phyloP scores from a whole-genome alignment of 306 rosid genomes.

The Urtica urens region DNA sequence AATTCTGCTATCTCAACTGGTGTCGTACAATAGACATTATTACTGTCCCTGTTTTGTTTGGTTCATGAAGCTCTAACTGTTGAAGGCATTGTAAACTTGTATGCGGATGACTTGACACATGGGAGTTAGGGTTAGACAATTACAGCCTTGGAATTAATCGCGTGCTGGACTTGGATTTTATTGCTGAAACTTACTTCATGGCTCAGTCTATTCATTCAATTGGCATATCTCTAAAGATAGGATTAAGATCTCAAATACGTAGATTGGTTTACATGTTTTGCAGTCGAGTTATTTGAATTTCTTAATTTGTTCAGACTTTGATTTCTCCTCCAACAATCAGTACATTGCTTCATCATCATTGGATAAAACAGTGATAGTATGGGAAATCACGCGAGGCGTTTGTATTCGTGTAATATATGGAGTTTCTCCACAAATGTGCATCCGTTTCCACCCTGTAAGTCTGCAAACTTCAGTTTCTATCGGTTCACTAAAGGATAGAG shows the following conservation, averaged over 20 bases:
- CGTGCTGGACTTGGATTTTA: too few relatives aligned
- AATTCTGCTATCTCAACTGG: conserved; percentile 30
- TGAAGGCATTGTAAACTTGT: not conserved
- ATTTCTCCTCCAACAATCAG: conserved; percentile 90
- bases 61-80: conserved; percentile 1
- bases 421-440: conserved; percentile 78
- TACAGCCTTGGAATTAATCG: too few relatives aligned
- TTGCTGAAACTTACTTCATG: too few relatives aligned
- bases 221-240: not conserved
- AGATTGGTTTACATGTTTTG: not conserved
- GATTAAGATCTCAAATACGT: not conserved
- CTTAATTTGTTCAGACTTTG: conserved; percentile 65
- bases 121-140: too few relatives aligned
- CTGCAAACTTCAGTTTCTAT: conserved; percentile 6
- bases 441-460: conserved; percentile 98
- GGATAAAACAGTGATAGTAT: conserved; percentile 94
- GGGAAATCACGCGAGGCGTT: conserved; percentile 81
- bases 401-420: conserved; percentile 98
- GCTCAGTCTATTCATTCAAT: not conserved
- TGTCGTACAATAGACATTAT: conserved; percentile 1
- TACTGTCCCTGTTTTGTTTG: not conserved
- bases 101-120: too few relatives aligned
- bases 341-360: conserved; percentile 86
- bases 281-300: conserved; percentile 14
- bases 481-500: not conserved